phyloP scores from a whole-genome alignment of 2,329 filamentous ascomycete species.

The Penicillium frequentans region DNA sequence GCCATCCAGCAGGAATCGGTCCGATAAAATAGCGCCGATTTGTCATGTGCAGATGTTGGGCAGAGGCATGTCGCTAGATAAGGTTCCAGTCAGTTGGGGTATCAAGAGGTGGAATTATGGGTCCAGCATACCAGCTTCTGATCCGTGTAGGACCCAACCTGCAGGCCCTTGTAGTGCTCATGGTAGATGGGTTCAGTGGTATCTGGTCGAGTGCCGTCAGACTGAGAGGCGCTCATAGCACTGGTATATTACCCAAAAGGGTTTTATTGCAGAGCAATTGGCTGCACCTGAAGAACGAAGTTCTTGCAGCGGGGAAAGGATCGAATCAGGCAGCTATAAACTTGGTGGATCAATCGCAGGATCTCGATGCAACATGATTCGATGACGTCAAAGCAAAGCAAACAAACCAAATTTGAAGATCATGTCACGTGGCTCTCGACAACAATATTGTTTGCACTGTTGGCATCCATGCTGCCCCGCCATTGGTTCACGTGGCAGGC shows the following conservation, averaged over 20 bases:
- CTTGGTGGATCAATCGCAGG: conserved; percentile 7
- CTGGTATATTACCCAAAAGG: conserved; percentile 7
- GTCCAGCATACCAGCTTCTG: conserved; percentile 50
- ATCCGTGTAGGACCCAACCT: conserved; percentile 54
- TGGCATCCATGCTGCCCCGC: background rate
- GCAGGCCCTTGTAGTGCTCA: conserved; percentile 37
- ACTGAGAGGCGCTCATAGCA: conserved; percentile 30
- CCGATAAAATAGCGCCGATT: conserved; percentile 65
- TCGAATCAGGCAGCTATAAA: conserved; percentile 9
- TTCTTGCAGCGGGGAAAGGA: conserved; percentile 6
- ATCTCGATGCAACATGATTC: conserved; percentile 18
- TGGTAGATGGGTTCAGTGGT: conserved; percentile 17
- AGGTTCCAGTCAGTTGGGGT: conserved; percentile 3
- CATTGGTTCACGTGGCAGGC: background rate
- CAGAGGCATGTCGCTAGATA: conserved; percentile 58
- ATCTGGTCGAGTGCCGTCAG: conserved; percentile 20
- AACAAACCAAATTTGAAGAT: conserved; percentile 12
- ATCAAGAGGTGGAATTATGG: background rate
- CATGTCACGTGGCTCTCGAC: background rate
- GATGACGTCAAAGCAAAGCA: conserved; percentile 32
- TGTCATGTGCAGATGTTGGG: conserved; percentile 62
- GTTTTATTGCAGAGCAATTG: background rate
- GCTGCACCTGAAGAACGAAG: conserved; percentile 6
- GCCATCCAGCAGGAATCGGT: conserved; percentile 65
- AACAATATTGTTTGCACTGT: background rate